Conservation (phyloP, 169 alveolate genomes). For the Eimeria praecox region DNA sequence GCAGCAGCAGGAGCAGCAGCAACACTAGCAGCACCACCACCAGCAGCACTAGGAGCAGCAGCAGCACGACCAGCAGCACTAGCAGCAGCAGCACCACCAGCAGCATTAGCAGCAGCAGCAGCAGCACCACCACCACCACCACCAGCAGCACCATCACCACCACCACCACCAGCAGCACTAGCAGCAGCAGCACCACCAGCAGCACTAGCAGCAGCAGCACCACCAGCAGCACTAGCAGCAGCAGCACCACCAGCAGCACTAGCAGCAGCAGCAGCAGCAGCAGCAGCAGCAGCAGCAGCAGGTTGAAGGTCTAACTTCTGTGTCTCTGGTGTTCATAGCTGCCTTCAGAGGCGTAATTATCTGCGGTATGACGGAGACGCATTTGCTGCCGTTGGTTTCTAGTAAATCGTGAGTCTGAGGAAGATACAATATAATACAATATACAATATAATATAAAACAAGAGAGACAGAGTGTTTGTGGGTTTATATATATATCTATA, state of each 20-base stretch:
- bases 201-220: conserved; percentile 46
- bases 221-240: conserved; percentile 16
- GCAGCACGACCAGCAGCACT: not conserved
- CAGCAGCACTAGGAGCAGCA: not conserved
- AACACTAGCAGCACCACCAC: not conserved
- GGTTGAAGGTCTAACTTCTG: conserved; percentile 91
- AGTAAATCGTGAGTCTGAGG: conserved; percentile 88
- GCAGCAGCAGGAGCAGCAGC: not conserved
- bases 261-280: not conserved
- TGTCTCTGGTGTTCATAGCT: conserved; percentile 96
- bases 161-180: not conserved
- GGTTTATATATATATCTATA: too few species aligned
- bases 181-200: conserved; percentile 43
- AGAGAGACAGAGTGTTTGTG: too few species aligned
- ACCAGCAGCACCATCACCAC: not conserved
- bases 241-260: not conserved
- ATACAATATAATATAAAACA: too few species aligned
- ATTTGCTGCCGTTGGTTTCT: conserved; percentile 91
- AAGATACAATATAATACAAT: too few species aligned
- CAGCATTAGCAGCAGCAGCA: conserved; percentile 11
- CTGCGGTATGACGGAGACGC: conserved; percentile 96
- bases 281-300: conserved; percentile 14
- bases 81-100: not conserved
- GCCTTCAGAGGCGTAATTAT: conserved; percentile 94
- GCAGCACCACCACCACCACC: not conserved